A percentile compares a stretch with the other conserved stretches of the same genome.
Conservation (phyloP, 768 basidiomycete genomes). For the Lenzites betulinus region DNA sequence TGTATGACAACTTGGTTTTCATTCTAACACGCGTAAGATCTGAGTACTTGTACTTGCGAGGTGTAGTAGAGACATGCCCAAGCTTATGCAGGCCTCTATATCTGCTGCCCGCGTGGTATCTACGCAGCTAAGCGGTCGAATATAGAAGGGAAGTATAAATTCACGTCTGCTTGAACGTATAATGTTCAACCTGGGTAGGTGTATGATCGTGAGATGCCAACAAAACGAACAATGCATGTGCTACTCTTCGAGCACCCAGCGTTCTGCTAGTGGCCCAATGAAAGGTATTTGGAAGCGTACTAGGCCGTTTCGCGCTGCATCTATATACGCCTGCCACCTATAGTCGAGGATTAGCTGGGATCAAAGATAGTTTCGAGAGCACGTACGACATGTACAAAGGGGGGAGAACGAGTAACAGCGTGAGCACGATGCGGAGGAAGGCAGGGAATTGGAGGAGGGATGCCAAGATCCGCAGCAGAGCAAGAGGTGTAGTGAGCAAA, state of each 20-base stretch:
- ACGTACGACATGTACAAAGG: slow-evolving; percentile 61
- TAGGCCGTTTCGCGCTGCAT: slow-evolving; percentile 54
- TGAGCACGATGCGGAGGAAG: slow-evolving; percentile 53
- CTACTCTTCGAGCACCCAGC: slow-evolving; percentile 68
- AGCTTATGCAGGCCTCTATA: too few relatives aligned
- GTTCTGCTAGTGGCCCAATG: slow-evolving; percentile 65
- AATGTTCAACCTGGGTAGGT: too few relatives aligned
- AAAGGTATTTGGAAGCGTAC: slow-evolving; percentile 60
- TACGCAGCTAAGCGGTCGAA: too few relatives aligned
- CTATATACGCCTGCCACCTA: slow-evolving; percentile 54
- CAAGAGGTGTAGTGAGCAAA: slow-evolving; percentile 62
- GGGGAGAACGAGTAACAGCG: slow-evolving; percentile 44
- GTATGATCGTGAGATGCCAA: too few relatives aligned
- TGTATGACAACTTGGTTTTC: slow-evolving; percentile 8
- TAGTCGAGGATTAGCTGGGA: not conserved
- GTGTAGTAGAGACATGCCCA: too few relatives aligned
- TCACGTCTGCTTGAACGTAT: too few relatives aligned
- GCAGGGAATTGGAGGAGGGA: slow-evolving; percentile 54
- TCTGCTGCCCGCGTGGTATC: too few relatives aligned
- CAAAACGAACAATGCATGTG: too few relatives aligned
- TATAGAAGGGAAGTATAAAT: too few relatives aligned
- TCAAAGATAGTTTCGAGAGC: not conserved
- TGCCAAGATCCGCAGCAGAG: slow-evolving; percentile 56
- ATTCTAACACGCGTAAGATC: not conserved
- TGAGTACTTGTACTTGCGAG: too few relatives aligned